These are phyloP conservation scores for Pseudonitzschia delicatissima DNA, from an alignment of 108 stramenopile genomes.

Conservation along the genomic window DNA sequence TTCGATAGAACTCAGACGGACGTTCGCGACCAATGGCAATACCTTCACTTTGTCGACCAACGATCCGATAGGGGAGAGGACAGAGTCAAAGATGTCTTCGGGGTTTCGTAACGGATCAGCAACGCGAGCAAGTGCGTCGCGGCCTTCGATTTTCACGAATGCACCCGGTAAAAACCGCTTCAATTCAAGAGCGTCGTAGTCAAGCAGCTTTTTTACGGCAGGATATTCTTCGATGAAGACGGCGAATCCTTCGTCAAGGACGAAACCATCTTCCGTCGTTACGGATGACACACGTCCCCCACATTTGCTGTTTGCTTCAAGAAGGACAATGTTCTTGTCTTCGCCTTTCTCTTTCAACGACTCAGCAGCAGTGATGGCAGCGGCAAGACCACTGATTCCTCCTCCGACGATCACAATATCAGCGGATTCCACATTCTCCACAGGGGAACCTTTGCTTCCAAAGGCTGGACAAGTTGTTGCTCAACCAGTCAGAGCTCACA, in stretches of 20 bases:
- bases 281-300: slow-evolving; percentile 81
- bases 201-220: slow-evolving; percentile 49
- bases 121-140: slow-evolving; percentile 45
- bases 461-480: not conserved
- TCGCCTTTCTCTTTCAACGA: slow-evolving; percentile 1
- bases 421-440: slow-evolving; percentile 14
- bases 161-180: slow-evolving; percentile 75
- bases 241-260: slow-evolving; percentile 83
- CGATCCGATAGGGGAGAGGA: slow-evolving; percentile 68
- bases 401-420: slow-evolving; percentile 69
- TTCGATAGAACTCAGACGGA: slow-evolving; percentile 49
- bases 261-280: slow-evolving; percentile 63
- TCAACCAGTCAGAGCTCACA: slow-evolving; percentile 4
- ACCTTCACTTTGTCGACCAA: slow-evolving; percentile 64
- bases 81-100: slow-evolving; percentile 38
- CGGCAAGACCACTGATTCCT: slow-evolving; percentile 74
- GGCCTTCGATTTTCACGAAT: slow-evolving; percentile 47
- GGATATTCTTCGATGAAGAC: slow-evolving; percentile 90
- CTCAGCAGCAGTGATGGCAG: slow-evolving; percentile 54
- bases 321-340: slow-evolving; percentile 36
- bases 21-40: slow-evolving; percentile 57
- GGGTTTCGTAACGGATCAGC: slow-evolving; percentile 79
- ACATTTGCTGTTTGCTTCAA: slow-evolving; percentile 55
- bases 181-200: slow-evolving; percentile 63
- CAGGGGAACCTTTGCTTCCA: not conserved